Evolutionary conservation across 139 green algal genomes (phyloP), one percentile per base, ranked within the genome.

Genomic region (Gonium pectorale): DNA sequence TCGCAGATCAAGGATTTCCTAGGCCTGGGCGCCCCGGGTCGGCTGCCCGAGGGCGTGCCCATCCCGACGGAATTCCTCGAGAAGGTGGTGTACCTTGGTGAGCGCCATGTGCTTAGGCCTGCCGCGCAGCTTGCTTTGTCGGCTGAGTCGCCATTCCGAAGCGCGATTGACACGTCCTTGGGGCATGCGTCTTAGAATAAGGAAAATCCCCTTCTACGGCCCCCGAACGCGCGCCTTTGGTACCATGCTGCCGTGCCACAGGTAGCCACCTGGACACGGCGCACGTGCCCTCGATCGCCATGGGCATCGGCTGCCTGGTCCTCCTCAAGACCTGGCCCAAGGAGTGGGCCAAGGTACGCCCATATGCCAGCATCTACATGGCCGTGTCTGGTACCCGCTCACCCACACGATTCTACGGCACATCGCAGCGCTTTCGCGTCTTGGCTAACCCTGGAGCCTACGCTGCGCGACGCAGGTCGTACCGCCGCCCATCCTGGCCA

Each of bases 21-120:
- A 44, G 83, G 83, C 3, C 83, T 88, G 37, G 83, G 83, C 26
- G 83, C 63, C 15, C 83, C 83, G 2, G 83, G 83, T 17, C 68
- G 60, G 38, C 73, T 88, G 51, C 73, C 83, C 6, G 64, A 83
- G 49, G 83, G 83, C 24, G 73, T 74, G 7, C 54, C 69, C 27
- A 46, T 88, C 24, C 83, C 83, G 31, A 66, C 73, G 17, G 68
- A 88, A 52, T 88, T 88, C 73, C 51, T 88, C 19, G 83, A 88
- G 64, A 88, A 88, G 82, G 82, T 74, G 66, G 60, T 82, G 11
- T 82, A 82, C 59, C 75, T 82, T 40, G 75, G 74, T 81, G 74
- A 41, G 74, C 6, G 56, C 19, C 13, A 26, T 13, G 49, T 13
- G 13, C 13, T 13, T 17, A n/a, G n/a, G n/a, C n/a, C n/a, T n/a